phyloP scores from a whole-genome alignment of 257 asterid species.

The Cynanchum wilfordii region DNA sequence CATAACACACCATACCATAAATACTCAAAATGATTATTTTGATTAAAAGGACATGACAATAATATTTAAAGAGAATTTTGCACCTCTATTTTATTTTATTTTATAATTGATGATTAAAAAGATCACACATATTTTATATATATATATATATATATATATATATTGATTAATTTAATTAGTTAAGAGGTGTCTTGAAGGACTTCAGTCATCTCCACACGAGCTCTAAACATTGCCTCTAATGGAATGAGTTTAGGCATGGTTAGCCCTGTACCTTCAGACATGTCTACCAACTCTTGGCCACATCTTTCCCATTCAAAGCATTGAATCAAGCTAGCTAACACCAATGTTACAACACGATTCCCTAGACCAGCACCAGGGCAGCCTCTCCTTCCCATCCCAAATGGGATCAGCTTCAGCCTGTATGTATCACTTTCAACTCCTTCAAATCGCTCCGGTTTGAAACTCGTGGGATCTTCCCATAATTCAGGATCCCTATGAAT shows the following conservation, averaged over 20 bases:
- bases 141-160: too few relatives aligned
- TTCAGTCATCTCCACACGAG: not conserved
- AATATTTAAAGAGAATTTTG: too few relatives aligned
- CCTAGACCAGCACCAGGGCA: conserved; percentile 23
- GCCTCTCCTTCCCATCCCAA: conserved; percentile 23
- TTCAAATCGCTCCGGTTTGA: conserved; percentile 28
- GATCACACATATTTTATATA: too few relatives aligned
- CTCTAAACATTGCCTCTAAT: conserved; percentile 17
- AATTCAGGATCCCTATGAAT: conserved; percentile 20
- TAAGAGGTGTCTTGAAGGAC: not conserved
- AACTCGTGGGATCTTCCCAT: conserved; percentile 22
- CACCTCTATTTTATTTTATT: too few relatives aligned
- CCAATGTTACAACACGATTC: not conserved
- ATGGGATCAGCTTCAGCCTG: conserved; percentile 12
- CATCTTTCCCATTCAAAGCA: conserved; percentile 16
- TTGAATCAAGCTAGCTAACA: conserved; percentile 10
- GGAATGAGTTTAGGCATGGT: conserved; percentile 29
- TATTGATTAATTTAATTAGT: too few relatives aligned
- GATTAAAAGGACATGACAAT: too few relatives aligned
- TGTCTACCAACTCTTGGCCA: conserved; percentile 17
- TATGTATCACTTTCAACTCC: not conserved
- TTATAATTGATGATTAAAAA: too few relatives aligned
- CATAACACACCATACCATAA: too few relatives aligned
- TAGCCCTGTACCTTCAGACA: conserved; percentile 29
- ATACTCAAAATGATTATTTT: too few relatives aligned